These are phyloP conservation scores for Volvariella volvacea DNA, from an alignment of 1,284 basidiomycete genomes.

Conservation along the genomic window DNA sequence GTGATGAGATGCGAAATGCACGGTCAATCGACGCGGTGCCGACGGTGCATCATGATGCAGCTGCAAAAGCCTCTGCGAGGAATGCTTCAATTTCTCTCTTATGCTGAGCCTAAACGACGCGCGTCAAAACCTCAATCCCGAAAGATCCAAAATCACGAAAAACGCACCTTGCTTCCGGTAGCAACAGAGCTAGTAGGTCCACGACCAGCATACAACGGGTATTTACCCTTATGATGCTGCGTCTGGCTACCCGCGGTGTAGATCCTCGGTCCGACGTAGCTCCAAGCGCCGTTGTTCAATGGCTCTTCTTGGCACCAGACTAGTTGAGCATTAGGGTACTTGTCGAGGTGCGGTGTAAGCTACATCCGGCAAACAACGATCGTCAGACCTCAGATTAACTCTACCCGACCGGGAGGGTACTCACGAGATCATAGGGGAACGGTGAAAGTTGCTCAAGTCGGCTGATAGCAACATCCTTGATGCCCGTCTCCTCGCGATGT, in stretches of 20 bases:
- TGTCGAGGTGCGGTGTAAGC: constrained; percentile 87
- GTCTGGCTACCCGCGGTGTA: constrained; percentile 81
- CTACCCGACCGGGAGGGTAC: constrained; percentile 15
- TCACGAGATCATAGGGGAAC: constrained; percentile 89
- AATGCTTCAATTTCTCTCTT: constrained; percentile 83
- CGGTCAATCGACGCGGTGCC: too few species aligned
- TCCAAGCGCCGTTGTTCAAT: constrained; percentile 91
- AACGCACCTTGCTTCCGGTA: constrained; percentile 77
- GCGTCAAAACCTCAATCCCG: neutral
- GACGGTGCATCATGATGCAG: too few species aligned
- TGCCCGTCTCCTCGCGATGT: constrained; percentile 83
- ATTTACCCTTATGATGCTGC: constrained; percentile 86
- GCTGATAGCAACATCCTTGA: constrained; percentile 92
- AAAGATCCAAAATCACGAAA: neutral
- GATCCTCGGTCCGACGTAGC: constrained; percentile 86
- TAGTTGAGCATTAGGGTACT: constrained; percentile 91
- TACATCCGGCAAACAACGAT: constrained; percentile 20
- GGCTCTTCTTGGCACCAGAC: constrained; percentile 94
- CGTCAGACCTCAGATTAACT: neutral
- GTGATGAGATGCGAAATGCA: too few species aligned
- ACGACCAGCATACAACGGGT: constrained; percentile 81
- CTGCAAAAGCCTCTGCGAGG: constrained; percentile 48
- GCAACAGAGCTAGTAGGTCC: constrained; percentile 86
- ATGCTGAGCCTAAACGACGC: constrained; percentile 50
- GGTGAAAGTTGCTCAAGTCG: constrained; percentile 93